Conservation (phyloP, 768 basidiomycete genomes). For the Suillus decipiens region DNA sequence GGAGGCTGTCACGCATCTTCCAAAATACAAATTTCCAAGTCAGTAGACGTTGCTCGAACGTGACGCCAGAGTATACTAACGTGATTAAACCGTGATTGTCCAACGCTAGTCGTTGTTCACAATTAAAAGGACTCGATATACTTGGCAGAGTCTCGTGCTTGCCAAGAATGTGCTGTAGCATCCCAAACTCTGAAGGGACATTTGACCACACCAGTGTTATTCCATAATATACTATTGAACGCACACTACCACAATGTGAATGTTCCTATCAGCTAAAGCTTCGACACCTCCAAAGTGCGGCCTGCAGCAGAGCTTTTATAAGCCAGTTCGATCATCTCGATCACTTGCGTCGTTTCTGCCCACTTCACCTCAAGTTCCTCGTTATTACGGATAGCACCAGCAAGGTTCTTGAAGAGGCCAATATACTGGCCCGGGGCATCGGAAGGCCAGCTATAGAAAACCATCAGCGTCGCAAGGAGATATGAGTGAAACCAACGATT, state of each 20-base stretch:
- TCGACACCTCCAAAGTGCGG: constrained; percentile 39
- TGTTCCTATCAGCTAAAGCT: constrained; percentile 4
- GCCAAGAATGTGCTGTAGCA: neutral
- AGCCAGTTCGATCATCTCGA: constrained; percentile 79
- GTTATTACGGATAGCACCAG: constrained; percentile 56
- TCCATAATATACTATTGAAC: neutral
- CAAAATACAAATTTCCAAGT: neutral
- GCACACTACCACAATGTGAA: neutral
- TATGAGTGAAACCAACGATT: constrained; percentile 26
- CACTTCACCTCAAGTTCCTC: constrained; percentile 65
- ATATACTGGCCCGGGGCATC: constrained; percentile 57
- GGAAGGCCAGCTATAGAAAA: constrained; percentile 59
- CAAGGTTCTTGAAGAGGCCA: constrained; percentile 66
- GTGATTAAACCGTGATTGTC: neutral
- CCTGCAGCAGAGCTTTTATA: constrained; percentile 66
- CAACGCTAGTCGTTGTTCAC: neutral
- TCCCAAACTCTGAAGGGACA: neutral
- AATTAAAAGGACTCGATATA: neutral
- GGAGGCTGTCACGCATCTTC: neutral
- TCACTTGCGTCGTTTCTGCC: constrained; percentile 68
- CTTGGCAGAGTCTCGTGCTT: neutral
- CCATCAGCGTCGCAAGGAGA: constrained; percentile 25
- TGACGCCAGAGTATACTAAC: neutral
- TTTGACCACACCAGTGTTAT: neutral
- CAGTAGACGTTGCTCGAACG: neutral